Evolutionary conservation across 164 flowering plant genomes (phyloP).

Genomic region (Echeveria elegans): DNA sequence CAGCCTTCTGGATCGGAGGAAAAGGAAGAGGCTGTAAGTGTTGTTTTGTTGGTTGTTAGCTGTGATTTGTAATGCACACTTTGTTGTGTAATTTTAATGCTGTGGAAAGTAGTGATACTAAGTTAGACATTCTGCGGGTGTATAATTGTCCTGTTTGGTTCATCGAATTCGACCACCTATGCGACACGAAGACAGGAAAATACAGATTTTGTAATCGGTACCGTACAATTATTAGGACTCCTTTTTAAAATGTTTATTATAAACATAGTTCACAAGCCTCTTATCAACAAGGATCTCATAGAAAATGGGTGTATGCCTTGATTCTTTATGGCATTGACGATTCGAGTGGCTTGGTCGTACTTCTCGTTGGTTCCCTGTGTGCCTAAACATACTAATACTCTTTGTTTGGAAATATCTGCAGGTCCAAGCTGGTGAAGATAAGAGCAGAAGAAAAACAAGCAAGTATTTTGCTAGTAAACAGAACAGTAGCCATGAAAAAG

Average conservation of each 20-base stretch:
- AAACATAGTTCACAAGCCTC: not conserved
- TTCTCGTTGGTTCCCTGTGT: not conserved
- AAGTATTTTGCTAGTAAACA: conserved; percentile 57
- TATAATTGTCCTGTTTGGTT: not conserved
- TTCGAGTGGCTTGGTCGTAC: too few relatives aligned
- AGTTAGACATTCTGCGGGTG: too few relatives aligned
- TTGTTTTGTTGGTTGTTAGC: not conserved
- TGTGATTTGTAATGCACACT: not conserved
- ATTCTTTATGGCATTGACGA: too few relatives aligned
- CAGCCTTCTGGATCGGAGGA: conserved; percentile 13
- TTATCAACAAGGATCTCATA: not conserved
- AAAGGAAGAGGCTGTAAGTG: conserved; percentile 29
- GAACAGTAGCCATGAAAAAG: conserved; percentile 39
- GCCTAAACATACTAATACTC: not conserved
- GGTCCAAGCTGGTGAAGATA: conserved; percentile 44
- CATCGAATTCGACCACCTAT: not conserved
- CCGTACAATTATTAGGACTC: not conserved
- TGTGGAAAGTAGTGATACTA: too few relatives aligned
- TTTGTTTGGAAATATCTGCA: conserved; percentile 11
- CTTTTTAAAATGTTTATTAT: not conserved
- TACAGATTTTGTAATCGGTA: too few relatives aligned
- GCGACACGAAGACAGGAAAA: not conserved
- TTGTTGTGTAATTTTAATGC: not conserved
- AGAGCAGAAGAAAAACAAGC: conserved; percentile 73
- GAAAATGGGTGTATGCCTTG: not conserved